A percentile compares a stretch with the other conserved stretches of the same genome.
phyloP scores from a whole-genome alignment of 192 early-diverging fungal genomes.

The Backusella sp. region DNA sequence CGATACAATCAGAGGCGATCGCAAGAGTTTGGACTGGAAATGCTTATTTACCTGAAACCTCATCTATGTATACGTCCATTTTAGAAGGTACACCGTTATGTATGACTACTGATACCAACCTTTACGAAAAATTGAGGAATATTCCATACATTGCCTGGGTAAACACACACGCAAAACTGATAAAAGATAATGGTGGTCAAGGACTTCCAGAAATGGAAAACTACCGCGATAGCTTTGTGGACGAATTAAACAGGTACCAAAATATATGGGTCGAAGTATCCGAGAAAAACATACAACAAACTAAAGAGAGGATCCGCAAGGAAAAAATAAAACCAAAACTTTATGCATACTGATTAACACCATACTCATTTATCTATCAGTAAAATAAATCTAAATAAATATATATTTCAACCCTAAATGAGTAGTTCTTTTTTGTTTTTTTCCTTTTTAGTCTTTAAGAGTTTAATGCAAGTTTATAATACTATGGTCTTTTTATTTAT shows the following conservation, averaged over 20 bases:
- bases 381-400: not conserved
- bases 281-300: not conserved
- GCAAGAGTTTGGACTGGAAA: slow-evolving; percentile 25
- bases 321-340: not conserved
- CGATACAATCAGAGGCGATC: slow-evolving; percentile 12
- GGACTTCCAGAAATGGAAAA: not conserved
- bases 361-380: not conserved
- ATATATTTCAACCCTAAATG: no score
- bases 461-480: no score
- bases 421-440: no score
- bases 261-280: not conserved
- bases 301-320: not conserved
- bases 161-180: slow-evolving; percentile 15
- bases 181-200: not conserved
- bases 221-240: not conserved
- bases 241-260: not conserved
- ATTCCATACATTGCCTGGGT: slow-evolving; percentile 11
- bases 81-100: not conserved
- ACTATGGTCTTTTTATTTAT: no score
- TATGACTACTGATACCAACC: not conserved
- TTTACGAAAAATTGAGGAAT: not conserved
- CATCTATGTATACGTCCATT: slow-evolving; percentile 5
- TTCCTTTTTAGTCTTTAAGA: no score
- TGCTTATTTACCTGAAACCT: slow-evolving; percentile 9
- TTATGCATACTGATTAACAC: not conserved